A percentile compares a stretch with the other conserved stretches of the same genome.
Evolutionary conservation across 1,284 basidiomycete species (phyloP).

Genomic region (Rhodotorula glutinis): DNA sequence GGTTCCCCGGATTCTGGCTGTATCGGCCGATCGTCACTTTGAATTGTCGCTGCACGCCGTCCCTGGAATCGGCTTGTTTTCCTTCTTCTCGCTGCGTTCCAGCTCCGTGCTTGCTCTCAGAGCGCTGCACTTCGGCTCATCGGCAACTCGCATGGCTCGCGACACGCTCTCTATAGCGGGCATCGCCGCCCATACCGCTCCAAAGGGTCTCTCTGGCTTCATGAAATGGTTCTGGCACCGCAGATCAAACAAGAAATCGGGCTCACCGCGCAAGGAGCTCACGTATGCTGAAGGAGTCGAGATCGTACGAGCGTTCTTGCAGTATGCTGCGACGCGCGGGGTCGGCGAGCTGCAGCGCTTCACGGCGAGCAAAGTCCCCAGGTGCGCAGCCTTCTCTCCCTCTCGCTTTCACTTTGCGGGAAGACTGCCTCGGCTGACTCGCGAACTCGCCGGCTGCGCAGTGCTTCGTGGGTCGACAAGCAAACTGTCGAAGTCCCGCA

Average conservation of each 20-base stretch:
- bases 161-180: conserved; percentile 16
- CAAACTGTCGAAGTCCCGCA: conserved; percentile 48
- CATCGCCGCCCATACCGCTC: conserved; percentile 24
- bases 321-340: conserved; percentile 33
- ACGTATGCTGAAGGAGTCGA: conserved; percentile 41
- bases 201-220: conserved; percentile 23
- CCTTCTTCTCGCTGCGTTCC: neutral
- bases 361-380: conserved; percentile 49
- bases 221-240: conserved; percentile 34
- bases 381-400: neutral
- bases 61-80: no score
- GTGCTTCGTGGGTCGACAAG: conserved; percentile 48
- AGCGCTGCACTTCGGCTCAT: no score
- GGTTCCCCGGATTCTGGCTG: no score
- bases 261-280: conserved; percentile 36
- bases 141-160: conserved; percentile 9
- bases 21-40: no score
- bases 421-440: no score
- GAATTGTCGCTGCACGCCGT: no score
- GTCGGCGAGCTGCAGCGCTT: conserved; percentile 52
- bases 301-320: conserved; percentile 40
- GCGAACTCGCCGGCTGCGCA: neutral
- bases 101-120: neutral
- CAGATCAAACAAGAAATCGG: conserved; percentile 17
- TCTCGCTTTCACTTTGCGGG: no score